Evolutionary conservation across 2,329 filamentous ascomycete species (phyloP).

Genomic region (Trichoderma simmonsii): DNA sequence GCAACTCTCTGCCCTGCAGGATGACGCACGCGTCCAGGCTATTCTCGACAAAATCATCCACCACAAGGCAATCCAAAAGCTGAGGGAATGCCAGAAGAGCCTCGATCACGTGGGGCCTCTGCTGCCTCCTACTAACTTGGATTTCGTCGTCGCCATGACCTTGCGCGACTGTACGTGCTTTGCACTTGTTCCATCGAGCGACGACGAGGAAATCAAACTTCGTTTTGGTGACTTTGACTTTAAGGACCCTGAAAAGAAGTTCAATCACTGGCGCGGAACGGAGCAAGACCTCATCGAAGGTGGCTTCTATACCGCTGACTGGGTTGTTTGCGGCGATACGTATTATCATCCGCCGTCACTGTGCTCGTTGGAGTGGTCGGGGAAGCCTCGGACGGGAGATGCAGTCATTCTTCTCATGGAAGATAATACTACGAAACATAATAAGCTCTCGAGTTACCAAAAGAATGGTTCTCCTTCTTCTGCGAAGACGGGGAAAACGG

Average conservation of each 20-base stretch:
- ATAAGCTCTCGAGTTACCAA: not conserved
- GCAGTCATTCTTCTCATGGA: conserved; percentile 24
- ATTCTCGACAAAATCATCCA: conserved; percentile 31
- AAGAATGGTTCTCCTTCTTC: not conserved
- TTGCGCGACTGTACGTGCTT: conserved; percentile 76
- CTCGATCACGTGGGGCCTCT: conserved; percentile 46
- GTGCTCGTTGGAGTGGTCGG: conserved; percentile 34
- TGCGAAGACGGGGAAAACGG: not conserved
- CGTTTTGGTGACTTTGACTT: conserved; percentile 75
- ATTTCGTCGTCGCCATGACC: conserved; percentile 72
- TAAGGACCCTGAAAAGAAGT: conserved; percentile 66
- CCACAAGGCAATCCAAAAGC: conserved; percentile 34
- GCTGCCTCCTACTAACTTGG: conserved; percentile 39
- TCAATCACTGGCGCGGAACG: conserved; percentile 63
- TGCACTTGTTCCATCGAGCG: conserved; percentile 50
- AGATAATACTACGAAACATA: conserved; percentile 5
- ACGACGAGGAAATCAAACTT: conserved; percentile 42
- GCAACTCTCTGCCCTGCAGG: conserved; percentile 29
- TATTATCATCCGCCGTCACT: conserved; percentile 38
- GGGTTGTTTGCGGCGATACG: conserved; percentile 33
- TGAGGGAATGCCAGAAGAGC: conserved; percentile 38
- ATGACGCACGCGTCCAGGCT: conserved; percentile 28
- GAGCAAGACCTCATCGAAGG: conserved; percentile 62
- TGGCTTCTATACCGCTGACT: conserved; percentile 63
- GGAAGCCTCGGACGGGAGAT: conserved; percentile 17